A percentile compares a stretch with the other conserved stretches of the same genome.
phyloP scores from a whole-genome alignment of 768 basidiomycete genomes.

The Termitomyces sp. region DNA sequence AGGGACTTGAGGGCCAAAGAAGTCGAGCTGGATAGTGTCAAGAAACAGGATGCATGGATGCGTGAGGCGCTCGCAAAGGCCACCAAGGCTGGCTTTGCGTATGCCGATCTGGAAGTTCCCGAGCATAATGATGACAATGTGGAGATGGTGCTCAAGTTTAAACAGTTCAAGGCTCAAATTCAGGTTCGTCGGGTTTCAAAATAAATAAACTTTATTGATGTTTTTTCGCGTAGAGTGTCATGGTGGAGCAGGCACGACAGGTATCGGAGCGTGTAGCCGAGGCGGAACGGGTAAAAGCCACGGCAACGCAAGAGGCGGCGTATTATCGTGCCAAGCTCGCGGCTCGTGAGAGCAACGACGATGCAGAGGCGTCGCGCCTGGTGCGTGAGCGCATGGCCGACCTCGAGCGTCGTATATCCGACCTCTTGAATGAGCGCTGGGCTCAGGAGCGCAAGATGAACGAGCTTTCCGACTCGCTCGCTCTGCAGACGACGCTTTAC shows the following conservation, averaged over 20 bases:
- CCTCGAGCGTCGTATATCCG: conserved; percentile 65
- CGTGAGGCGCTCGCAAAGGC: conserved; percentile 74
- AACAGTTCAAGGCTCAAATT: conserved; percentile 80
- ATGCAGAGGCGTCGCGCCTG: conserved; percentile 58
- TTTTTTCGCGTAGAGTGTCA: conserved; percentile 43
- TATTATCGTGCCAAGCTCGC: conserved; percentile 94
- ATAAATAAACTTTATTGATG: not conserved
- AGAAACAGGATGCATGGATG: conserved; percentile 83
- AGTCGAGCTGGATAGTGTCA: conserved; percentile 67
- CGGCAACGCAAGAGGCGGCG: conserved; percentile 89
- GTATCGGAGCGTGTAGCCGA: conserved; percentile 76
- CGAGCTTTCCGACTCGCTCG: conserved; percentile 68
- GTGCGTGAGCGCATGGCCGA: conserved; percentile 75
- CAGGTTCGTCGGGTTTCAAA: conserved; percentile 50
- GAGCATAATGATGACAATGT: conserved; percentile 41
- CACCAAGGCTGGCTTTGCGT: conserved; percentile 70
- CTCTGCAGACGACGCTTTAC: conserved; percentile 68
- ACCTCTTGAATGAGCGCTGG: conserved; percentile 55
- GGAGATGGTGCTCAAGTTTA: conserved; percentile 76
- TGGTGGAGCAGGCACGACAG: conserved; percentile 69
- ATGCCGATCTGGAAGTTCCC: conserved; percentile 36
- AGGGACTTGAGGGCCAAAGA: conserved; percentile 81
- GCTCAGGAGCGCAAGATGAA: conserved; percentile 64
- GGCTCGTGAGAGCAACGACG: conserved; percentile 69
- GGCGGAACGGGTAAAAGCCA: conserved; percentile 68